Conservation (phyloP, 495 filamentous ascomycete species). For the Parathielavia hyrcaniae region DNA sequence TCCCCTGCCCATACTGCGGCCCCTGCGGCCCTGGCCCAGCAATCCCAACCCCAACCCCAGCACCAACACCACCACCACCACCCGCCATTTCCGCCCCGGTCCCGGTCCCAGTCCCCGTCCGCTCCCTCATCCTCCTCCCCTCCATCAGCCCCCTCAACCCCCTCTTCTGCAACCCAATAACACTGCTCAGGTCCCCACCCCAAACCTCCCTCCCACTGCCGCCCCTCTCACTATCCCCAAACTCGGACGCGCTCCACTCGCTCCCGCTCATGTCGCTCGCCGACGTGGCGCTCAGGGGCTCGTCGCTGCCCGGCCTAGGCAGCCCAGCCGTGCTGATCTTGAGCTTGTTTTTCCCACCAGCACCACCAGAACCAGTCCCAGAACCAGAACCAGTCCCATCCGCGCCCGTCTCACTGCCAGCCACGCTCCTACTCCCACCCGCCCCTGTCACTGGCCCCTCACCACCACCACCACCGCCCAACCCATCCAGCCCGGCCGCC, state of each 20-base stretch:
- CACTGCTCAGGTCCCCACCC: conserved; percentile 78
- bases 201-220: conserved; percentile 55
- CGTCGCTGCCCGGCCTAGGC: conserved; percentile 39
- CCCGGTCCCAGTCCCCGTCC: conserved; percentile 33
- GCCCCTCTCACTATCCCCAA: conserved; percentile 40
- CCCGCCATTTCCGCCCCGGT: too few relatives aligned
- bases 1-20: conserved; percentile 10
- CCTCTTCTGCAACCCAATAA: conserved; percentile 94
- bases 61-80: too few relatives aligned
- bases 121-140: conserved; percentile 76
- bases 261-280: conserved; percentile 41
- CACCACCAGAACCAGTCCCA: neutral
- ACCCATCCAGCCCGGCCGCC: conserved; percentile 23
- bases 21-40: conserved; percentile 13
- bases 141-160: conserved; percentile 93
- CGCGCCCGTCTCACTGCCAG: conserved; percentile 4
- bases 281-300: conserved; percentile 39
- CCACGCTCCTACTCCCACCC: conserved; percentile 8
- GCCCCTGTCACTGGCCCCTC: conserved; percentile 21
- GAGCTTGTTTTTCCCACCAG: conserved; percentile 27
- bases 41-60: too few relatives aligned
- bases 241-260: conserved; percentile 43
- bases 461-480: conserved; percentile 21
- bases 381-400: neutral
- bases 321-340: conserved; percentile 37